These are phyloP conservation scores for Corymbia maculata DNA, from an alignment of 345 rosid genomes.

Conservation along the genomic window DNA sequence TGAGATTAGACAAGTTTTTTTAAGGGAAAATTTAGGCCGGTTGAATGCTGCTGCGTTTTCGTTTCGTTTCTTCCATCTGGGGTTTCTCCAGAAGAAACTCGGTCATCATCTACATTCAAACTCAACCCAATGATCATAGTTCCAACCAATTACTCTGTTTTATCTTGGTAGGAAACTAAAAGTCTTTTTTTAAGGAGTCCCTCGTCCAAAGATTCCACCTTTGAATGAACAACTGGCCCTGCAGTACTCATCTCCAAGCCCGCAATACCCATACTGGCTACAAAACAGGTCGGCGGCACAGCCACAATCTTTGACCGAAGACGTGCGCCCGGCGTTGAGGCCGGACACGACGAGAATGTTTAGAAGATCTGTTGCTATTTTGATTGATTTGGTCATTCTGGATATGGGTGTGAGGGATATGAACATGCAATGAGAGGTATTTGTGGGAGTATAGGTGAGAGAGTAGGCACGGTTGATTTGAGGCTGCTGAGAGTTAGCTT, in stretches of 20 bases:
- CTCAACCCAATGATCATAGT: too few relatives aligned
- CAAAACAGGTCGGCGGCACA: conserved; percentile 26
- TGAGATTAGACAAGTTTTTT: too few relatives aligned
- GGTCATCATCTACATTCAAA: too few relatives aligned
- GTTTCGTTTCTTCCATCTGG: too few relatives aligned
- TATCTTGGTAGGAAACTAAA: too few relatives aligned
- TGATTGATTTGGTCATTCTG: background rate
- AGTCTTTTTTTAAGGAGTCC: too few relatives aligned
- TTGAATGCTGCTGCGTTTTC: too few relatives aligned
- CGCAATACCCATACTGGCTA: conserved; percentile 31
- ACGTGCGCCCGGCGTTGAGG: background rate
- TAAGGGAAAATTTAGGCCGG: too few relatives aligned
- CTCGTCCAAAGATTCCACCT: too few relatives aligned
- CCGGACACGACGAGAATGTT: background rate
- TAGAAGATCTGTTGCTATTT: too few relatives aligned
- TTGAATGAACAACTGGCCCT: conserved; percentile 14
- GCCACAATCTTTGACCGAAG: conserved; percentile 23
- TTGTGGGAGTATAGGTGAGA: background rate
- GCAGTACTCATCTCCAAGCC: conserved; percentile 21
- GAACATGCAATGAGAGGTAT: background rate
- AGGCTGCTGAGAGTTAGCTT: background rate
- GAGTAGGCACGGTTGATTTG: background rate
- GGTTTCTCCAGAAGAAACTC: too few relatives aligned
- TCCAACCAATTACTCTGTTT: too few relatives aligned
- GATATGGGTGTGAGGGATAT: background rate